These are phyloP conservation scores for Aspergillus floridensis DNA, from an alignment of 2,329 filamentous ascomycete genomes.

Conservation along the genomic window DNA sequence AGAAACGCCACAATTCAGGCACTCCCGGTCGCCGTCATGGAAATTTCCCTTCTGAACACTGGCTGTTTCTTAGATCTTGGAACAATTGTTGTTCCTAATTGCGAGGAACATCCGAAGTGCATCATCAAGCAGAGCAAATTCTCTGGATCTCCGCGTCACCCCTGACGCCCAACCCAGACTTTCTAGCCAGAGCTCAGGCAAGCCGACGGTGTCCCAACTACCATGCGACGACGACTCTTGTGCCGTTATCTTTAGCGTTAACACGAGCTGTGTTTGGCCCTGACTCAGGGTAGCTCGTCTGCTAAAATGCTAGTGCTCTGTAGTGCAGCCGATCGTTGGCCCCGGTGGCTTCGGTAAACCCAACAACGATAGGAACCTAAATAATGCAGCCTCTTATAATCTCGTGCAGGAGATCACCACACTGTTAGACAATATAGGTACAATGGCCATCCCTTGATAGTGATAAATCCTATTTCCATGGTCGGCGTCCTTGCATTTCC, in stretches of 20 bases:
- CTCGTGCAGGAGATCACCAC: neutral
- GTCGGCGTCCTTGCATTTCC: neutral
- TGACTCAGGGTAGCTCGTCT: neutral
- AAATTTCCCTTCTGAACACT: neutral
- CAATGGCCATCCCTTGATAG: neutral
- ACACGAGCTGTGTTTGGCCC: neutral
- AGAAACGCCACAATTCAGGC: slow-evolving; percentile 20
- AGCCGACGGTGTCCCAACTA: neutral
- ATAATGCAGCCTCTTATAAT: neutral
- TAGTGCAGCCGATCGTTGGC: neutral
- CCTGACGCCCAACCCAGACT: neutral
- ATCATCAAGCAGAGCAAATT: neutral
- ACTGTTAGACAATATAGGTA: neutral
- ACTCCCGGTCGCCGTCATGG: slow-evolving; percentile 7
- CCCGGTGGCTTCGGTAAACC: neutral
- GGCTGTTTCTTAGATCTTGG: neutral
- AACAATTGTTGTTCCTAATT: neutral
- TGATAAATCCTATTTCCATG: neutral
- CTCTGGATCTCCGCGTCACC: neutral
- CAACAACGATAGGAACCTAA: neutral
- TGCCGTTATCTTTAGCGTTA: neutral
- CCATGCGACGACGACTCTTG: neutral
- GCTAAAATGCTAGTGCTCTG: slow-evolving; percentile 1
- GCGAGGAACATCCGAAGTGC: neutral
- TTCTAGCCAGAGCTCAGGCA: neutral